These are phyloP conservation scores for Chalciporus sphaerocephalus DNA, from an alignment of 768 basidiomycete species.

Conservation along the genomic window DNA sequence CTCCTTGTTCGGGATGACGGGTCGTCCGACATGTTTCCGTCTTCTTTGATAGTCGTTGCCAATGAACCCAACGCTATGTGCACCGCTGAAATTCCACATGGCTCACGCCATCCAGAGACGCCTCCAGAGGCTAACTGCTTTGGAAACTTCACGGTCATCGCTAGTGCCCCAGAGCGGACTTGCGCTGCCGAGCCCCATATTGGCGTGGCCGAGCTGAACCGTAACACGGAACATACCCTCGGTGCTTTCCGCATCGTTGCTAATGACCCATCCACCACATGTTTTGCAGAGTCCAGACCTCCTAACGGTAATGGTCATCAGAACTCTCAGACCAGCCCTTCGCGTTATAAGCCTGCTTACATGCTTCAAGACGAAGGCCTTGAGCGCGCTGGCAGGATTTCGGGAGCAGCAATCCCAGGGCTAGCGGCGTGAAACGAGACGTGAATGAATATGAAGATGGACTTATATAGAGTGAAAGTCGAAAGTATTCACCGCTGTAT, in stretches of 20 bases:
- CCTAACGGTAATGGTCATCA: conserved; percentile 1
- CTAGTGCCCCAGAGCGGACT: conserved; percentile 15
- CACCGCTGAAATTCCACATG: conserved; percentile 9
- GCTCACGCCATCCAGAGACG: background rate
- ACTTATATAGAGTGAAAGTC: background rate
- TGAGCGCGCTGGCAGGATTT: conserved; percentile 66
- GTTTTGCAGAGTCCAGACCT: conserved; percentile 11
- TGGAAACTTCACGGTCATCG: conserved; percentile 15
- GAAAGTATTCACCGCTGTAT: background rate
- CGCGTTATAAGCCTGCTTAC: conserved; percentile 72
- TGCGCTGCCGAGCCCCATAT: conserved; percentile 15
- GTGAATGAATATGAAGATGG: background rate
- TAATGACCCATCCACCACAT: conserved; percentile 17
- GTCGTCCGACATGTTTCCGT: conserved; percentile 10
- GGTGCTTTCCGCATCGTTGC: conserved; percentile 21
- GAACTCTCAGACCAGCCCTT: conserved; percentile 4
- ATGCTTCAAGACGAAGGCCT: conserved; percentile 69
- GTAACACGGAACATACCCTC: background rate
- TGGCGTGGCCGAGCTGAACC: background rate
- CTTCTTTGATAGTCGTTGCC: conserved; percentile 22
- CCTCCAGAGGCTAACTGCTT: background rate
- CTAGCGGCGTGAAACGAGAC: conserved; percentile 1
- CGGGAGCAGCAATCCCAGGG: conserved; percentile 15
- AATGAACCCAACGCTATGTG: conserved; percentile 16
- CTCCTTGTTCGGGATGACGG: conserved; percentile 39